Base-by-base conservation (phyloP, 345 rosid species). In the Syzygium aromaticum region DNA sequence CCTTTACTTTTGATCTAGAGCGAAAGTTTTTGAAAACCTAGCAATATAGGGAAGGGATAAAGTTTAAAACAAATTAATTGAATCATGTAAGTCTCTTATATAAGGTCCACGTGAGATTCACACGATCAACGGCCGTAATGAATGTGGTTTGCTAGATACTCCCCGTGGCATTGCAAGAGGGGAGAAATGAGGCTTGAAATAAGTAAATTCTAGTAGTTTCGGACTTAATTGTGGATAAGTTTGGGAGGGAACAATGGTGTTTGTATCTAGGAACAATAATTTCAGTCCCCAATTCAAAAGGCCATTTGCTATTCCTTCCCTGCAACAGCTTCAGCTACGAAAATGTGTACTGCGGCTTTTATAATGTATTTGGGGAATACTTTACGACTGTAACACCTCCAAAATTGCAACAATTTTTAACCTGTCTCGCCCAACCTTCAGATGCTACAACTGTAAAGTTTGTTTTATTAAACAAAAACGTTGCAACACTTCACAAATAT, bases 121-220 rank as follows among this genome's bases (percentile, higher is more conserved):
- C 16, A n/a, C 7, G 0, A 14, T n/a, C 10, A n/a, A 6, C 6
- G 8, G 8, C 3, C 5, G 0, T 28, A 8, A 64, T 64, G 4
- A 0, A 63, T 15, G 21, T 0, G 2, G 3, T 63, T 28, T 1
- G 15, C 0, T 59, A 2, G 4, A 63, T 63, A 30, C 38, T n/a
- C 1, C 9, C 28, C 4, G 8, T 7, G 77, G 38, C 38, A 63
- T 63, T n/a, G 38, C 17, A 12, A n/a, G 19, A 61, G 19, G 73
- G 38, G 38, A 14, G 10, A 11, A n/a, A 63, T 63, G 19, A n/a
- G 6, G 33, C 13, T 63, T 63, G 3, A 0, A n/a, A 63, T 5
- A 63, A 14, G 9, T 6, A 38, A 63, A 8, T 63, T 63, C 5
- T 7, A 28, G 0, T 0, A 7, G 0, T 30, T 15, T 64, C 0